Base-by-base conservation (phyloP, 768 basidiomycete species). In the Cyclocybe aegerita region DNA sequence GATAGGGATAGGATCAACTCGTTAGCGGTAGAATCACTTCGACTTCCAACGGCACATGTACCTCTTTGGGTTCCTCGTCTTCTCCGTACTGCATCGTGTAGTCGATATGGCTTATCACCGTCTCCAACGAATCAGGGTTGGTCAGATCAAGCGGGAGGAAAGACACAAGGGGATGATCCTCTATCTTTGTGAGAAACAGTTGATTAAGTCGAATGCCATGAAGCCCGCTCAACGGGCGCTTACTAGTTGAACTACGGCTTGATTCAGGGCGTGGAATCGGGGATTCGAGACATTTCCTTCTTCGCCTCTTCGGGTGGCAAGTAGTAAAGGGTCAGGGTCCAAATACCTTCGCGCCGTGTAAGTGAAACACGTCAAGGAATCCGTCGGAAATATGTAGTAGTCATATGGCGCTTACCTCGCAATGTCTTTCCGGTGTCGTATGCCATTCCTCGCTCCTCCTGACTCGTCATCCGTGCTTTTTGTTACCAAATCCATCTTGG, bases 61-160 rank as follows among this genome's bases (percentile, higher is more conserved):
- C 90, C 83, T 92, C 92, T 75, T 88, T 93, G 11, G 96, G 95
- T 64, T 99, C 96, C 65, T 99, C 96, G 52, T 95, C 93, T 72
- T 98, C 96, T 32, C 96, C 96, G 61, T 97, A 99, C 65, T 99
- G 97, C 85, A 99, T 94, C 50, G 93, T 89, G 60, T 93, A 96
- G 72, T 99, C 97, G 47, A 99, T 90, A 66, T 99, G 94, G 65
- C 93, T 94, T 52, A 99, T 77, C 8, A 98, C 85, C 2, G 82
- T 86, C 62, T 92, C 90, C 46, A 99, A 77, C 0, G 93, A 95
- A 60, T 97, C 93, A 43, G 93, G 81, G 54, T 84, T 82, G 11
- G 93, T 85, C 32, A 98, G 82, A 70, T 99, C 93, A 36, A 99
- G 79, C 3, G 97, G 95, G 34, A 99, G 71, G 75, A 99, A 99